A percentile compares a stretch with the other conserved stretches of the same genome.
These are phyloP conservation scores for Nakazawaea populi DNA, from an alignment of 805 yeast species.

Conservation along the genomic window DNA sequence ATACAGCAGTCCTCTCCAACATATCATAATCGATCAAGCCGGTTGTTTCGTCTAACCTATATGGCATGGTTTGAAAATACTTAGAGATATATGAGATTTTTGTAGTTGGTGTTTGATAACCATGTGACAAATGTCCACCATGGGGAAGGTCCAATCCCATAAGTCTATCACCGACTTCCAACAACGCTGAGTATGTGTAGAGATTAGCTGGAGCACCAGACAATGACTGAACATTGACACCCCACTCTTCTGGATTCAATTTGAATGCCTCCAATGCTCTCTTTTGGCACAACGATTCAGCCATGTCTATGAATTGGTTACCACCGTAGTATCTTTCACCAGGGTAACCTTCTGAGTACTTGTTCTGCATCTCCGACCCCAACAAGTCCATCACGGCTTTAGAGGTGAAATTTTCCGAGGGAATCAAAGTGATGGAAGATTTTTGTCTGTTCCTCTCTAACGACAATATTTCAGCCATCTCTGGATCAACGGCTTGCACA, in stretches of 20 bases:
- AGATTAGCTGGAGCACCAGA: conserved; percentile 97
- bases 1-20: conserved; percentile 71
- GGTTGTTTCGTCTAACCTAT: conserved; percentile 78
- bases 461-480: conserved; percentile 71
- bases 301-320: conserved; percentile 88
- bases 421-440: conserved; percentile 86
- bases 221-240: conserved; percentile 92
- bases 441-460: conserved; percentile 82
- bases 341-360: conserved; percentile 98
- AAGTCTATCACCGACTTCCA: conserved; percentile 86
- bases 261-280: conserved; percentile 85
- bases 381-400: conserved; percentile 89
- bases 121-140: conserved; percentile 97
- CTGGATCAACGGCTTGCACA: conserved; percentile 74
- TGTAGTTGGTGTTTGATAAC: conserved; percentile 86
- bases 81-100: conserved; percentile 90
- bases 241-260: conserved; percentile 81
- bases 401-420: conserved; percentile 95
- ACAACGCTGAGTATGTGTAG: conserved; percentile 82
- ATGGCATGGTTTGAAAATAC: conserved; percentile 97
- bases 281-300: conserved; percentile 83
- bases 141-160: conserved; percentile 98
- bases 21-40: conserved; percentile 91
- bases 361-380: conserved; percentile 96
- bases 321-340: conserved; percentile 99